These are phyloP conservation scores for Amphicarpaea edgeworthii DNA, from an alignment of 306 rosid genomes.

Conservation along the genomic window DNA sequence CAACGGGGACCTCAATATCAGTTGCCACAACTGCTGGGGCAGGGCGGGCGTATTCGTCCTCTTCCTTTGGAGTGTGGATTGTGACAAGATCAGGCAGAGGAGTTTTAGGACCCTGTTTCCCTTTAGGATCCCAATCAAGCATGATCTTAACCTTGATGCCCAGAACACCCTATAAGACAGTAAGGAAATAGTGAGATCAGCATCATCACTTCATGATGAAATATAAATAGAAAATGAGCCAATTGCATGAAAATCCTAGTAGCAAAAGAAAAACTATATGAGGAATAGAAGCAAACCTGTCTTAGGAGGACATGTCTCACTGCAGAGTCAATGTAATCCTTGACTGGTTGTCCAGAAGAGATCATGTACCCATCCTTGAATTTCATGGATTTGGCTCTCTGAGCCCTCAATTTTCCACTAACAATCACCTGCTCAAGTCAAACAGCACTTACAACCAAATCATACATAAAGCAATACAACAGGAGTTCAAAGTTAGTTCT, in stretches of 20 bases:
- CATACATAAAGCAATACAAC: background rate
- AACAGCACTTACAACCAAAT: background rate
- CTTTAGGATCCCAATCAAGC: constrained; percentile 35
- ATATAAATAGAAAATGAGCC: background rate
- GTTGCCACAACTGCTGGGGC: background rate
- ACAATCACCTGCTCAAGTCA: constrained; percentile 20
- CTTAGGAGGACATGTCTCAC: constrained; percentile 27
- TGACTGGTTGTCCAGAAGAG: constrained; percentile 23
- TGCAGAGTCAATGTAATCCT: constrained; percentile 25
- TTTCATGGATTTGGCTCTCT: constrained; percentile 33
- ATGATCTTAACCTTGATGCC: constrained; percentile 31
- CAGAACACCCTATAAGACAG: background rate
- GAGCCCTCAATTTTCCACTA: constrained; percentile 22
- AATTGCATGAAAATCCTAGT: background rate
- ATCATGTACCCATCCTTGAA: constrained; percentile 34
- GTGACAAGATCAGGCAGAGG: constrained; percentile 28
- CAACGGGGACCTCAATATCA: constrained; percentile 32
- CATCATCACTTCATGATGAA: too few relatives aligned
- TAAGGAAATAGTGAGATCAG: background rate
- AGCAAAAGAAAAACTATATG: background rate
- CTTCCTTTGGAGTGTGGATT: constrained; percentile 19
- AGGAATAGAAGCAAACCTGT: constrained; percentile 14
- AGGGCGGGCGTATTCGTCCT: background rate
- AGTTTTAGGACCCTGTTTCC: constrained; percentile 26
- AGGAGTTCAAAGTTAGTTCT: too few relatives aligned